These are phyloP conservation scores for Zymoseptoria crescenta DNA, from an alignment of 2,329 filamentous ascomycete species.

Conservation along the genomic window DNA sequence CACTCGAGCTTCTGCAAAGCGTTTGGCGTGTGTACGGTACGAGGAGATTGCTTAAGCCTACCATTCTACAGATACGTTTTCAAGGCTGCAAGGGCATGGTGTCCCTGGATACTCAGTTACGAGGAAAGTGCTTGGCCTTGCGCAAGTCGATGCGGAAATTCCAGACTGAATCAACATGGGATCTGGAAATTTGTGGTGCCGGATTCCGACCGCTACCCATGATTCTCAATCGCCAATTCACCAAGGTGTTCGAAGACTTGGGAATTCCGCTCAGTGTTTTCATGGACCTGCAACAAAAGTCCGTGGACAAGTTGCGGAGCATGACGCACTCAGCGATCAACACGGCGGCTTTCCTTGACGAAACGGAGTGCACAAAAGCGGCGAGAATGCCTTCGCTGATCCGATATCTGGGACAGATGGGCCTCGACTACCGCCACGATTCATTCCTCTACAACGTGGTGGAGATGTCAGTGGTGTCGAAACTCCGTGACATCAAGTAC, in stretches of 20 bases:
- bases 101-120: conserved; percentile 55
- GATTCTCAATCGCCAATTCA: conserved; percentile 68
- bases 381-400: conserved; percentile 58
- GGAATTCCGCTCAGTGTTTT: conserved; percentile 54
- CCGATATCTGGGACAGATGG: conserved; percentile 48
- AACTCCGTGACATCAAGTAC: conserved; percentile 69
- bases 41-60: conserved; percentile 44
- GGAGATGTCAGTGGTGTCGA: conserved; percentile 61
- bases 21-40: conserved; percentile 51
- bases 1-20: conserved; percentile 48
- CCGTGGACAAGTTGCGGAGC: conserved; percentile 51
- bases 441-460: conserved; percentile 62
- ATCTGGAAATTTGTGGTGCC: conserved; percentile 66
- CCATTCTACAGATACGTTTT: conserved; percentile 67
- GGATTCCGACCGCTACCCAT: conserved; percentile 60
- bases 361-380: conserved; percentile 52
- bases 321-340: conserved; percentile 53
- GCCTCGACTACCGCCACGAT: conserved; percentile 60
- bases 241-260: conserved; percentile 82
- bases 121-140: conserved; percentile 52
- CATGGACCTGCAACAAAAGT: conserved; percentile 53
- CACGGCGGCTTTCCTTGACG: conserved; percentile 58
- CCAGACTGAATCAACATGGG: conserved; percentile 42
- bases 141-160: conserved; percentile 78
- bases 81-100: conserved; percentile 72